phyloP scores from a whole-genome alignment of 108 stramenopile genomes.

The Cyclostephanos invisitatus region DNA sequence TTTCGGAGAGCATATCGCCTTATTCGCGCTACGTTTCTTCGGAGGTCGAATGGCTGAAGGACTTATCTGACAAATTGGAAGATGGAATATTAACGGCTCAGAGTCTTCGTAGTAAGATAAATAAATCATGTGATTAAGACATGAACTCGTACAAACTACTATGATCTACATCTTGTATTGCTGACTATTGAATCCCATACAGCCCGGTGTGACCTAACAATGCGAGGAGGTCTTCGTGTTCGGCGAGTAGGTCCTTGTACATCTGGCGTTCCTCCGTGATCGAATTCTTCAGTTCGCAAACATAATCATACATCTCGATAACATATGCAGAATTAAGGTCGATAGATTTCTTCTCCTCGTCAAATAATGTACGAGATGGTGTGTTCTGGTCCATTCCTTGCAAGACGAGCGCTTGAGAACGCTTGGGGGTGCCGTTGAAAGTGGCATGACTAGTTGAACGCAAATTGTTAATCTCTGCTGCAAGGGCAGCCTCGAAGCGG shows the following conservation, averaged over 20 bases:
- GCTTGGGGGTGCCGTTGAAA: constrained; percentile 9
- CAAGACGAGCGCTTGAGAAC: constrained; percentile 18
- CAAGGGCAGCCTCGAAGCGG: constrained; percentile 59
- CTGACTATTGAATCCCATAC: constrained; percentile 14
- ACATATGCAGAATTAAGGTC: constrained; percentile 27
- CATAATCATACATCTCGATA: constrained; percentile 61
- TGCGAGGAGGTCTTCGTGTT: constrained; percentile 76
- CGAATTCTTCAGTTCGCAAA: constrained; percentile 54
- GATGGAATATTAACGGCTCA: constrained; percentile 37
- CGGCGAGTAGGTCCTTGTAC: constrained; percentile 62
- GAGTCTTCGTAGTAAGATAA: constrained; percentile 57
- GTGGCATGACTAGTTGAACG: constrained; percentile 24
- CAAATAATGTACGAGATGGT: constrained; percentile 4
- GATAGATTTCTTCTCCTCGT: constrained; percentile 21
- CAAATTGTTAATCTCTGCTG: constrained; percentile 60
- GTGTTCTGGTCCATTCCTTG: constrained; percentile 23
- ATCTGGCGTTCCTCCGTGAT: constrained; percentile 66
- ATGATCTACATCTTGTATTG: too few relatives aligned
- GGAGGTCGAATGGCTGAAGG: constrained; percentile 52
- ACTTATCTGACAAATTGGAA: constrained; percentile 55
- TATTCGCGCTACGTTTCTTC: constrained; percentile 69
- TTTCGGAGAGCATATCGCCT: constrained; percentile 65
- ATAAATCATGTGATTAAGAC: constrained; percentile 37
- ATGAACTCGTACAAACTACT: too few relatives aligned
- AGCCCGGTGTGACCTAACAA: constrained; percentile 42